Evolutionary conservation across 495 filamentous ascomycete genomes (phyloP), one percentile per base, ranked within the genome.

Genomic region (Recurvomyces mirabilis): DNA sequence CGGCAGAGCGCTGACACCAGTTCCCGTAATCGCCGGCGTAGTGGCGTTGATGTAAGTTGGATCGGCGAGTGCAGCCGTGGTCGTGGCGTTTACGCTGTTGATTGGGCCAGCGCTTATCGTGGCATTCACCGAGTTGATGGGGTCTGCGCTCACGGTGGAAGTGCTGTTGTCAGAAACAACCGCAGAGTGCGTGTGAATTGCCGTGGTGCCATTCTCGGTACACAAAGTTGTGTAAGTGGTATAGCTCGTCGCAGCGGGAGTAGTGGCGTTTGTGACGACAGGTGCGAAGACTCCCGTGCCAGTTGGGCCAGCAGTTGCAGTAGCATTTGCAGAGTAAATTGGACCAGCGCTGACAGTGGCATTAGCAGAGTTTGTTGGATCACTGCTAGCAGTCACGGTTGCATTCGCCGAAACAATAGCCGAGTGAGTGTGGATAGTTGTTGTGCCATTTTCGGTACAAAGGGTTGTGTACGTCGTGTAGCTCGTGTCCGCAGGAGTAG

Each of bases 291-390:
- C n/a, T 11, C 37, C 37, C 23, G 37, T 20, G 3, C 17, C 14
- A 3, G 37, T 40, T 25, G 37, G 37, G 21, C 17, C 14, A 4
- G 23, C 21, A 3, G 37, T 20, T 11, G 37, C 24, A 24, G 37
- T 40, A n/a, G 37, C 37, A 15, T 40, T 40, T 13, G 37, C 37
- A 2, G 37, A 20, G 37, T 25, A 40, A n/a, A 7, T 29, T 7
- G 7, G 26, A n/a, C 26, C n/a, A 29, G 26, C 26, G 37, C 37
- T 40, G 21, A 26, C 13, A n/a, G 37, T 20, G 23, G 2, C 6
- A 13, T 13, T 40, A n/a, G 19, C 5, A 13, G 37, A 40, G 18
- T 20, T 20, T 3, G 34, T 37, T 3, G 34, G 22, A 2, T 13
- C 17, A 21, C 15, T 5, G 6, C 14, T 20, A n/a, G 13, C 37